A percentile compares a stretch with the other conserved stretches of the same genome.
Evolutionary conservation across 2,329 filamentous ascomycete genomes (phyloP).

Genomic region (Claviceps citrina): DNA sequence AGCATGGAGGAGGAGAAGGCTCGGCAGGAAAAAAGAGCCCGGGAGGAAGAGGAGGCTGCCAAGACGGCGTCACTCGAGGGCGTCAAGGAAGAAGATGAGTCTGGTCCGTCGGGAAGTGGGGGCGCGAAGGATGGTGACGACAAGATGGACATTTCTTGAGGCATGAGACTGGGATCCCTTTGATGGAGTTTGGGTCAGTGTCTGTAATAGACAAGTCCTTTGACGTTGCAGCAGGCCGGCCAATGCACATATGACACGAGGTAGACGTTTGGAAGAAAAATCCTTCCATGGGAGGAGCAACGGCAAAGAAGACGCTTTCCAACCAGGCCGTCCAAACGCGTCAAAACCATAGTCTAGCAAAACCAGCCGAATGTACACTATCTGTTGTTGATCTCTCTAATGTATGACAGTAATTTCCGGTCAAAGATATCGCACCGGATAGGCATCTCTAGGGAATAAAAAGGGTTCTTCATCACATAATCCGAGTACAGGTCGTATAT

Average conservation of each 20-base stretch:
- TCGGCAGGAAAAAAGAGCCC: constrained; percentile 71
- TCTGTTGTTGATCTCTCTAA: constrained; percentile 55
- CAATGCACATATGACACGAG: neutral
- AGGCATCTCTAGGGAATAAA: constrained; percentile 96
- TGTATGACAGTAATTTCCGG: constrained; percentile 64
- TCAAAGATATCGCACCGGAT: constrained; percentile 93
- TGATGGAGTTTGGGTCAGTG: too few relatives aligned
- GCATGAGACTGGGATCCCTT: constrained; percentile 5
- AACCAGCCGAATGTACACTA: constrained; percentile 9
- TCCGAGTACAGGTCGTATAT: constrained; percentile 93
- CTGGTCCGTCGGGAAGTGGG: constrained; percentile 32
- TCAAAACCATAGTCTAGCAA: too few relatives aligned
- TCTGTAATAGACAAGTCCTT: too few relatives aligned
- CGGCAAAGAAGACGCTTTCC: too few relatives aligned
- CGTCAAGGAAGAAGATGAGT: constrained; percentile 67
- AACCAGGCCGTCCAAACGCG: neutral
- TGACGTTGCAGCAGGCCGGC: too few relatives aligned
- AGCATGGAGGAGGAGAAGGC: constrained; percentile 97
- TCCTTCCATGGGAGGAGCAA: too few relatives aligned
- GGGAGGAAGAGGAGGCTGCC: constrained; percentile 56
- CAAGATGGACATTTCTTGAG: constrained; percentile 76
- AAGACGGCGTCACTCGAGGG: constrained; percentile 64
- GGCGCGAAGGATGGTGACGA: constrained; percentile 34
- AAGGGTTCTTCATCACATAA: constrained; percentile 99
- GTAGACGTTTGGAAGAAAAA: neutral